These are phyloP conservation scores for Beauveria caledonica DNA, from an alignment of 2,329 filamentous ascomycete species.

Conservation along the genomic window DNA sequence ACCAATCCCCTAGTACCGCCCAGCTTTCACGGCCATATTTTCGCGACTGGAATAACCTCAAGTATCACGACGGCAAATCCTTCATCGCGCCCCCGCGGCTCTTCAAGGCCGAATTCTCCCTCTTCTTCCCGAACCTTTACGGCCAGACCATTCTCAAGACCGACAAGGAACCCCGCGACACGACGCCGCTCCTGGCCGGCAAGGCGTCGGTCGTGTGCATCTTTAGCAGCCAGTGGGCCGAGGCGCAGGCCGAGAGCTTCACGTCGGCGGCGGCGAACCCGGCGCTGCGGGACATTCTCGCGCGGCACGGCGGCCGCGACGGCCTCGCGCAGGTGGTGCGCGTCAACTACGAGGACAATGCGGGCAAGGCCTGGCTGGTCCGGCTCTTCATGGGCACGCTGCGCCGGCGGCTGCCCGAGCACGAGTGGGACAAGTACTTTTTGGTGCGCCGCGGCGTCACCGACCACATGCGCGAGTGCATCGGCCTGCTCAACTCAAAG, in stretches of 20 bases:
- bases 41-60: constrained; percentile 85
- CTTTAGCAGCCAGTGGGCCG: constrained; percentile 79
- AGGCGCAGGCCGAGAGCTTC: constrained; percentile 70
- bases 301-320: constrained; percentile 29
- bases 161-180: constrained; percentile 48
- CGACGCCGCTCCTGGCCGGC: constrained; percentile 65
- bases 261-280: constrained; percentile 58
- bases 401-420: constrained; percentile 39
- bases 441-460: constrained; percentile 50
- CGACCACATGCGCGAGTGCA: constrained; percentile 52
- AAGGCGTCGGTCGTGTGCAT: constrained; percentile 72
- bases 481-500: constrained; percentile 74
- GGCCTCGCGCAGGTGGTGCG: constrained; percentile 66
- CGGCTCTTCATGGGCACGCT: constrained; percentile 47
- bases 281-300: constrained; percentile 55
- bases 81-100: constrained; percentile 79
- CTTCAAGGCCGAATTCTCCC: constrained; percentile 71
- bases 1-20: constrained; percentile 44
- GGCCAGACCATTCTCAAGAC: constrained; percentile 65
- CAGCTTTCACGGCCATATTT: constrained; percentile 86
- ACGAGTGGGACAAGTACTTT: constrained; percentile 54
- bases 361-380: constrained; percentile 53
- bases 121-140: constrained; percentile 90
- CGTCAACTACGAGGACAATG: constrained; percentile 82
- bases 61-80: constrained; percentile 78